Conservation (phyloP, 805 yeast species). For the Ascoidea tarda region DNA sequence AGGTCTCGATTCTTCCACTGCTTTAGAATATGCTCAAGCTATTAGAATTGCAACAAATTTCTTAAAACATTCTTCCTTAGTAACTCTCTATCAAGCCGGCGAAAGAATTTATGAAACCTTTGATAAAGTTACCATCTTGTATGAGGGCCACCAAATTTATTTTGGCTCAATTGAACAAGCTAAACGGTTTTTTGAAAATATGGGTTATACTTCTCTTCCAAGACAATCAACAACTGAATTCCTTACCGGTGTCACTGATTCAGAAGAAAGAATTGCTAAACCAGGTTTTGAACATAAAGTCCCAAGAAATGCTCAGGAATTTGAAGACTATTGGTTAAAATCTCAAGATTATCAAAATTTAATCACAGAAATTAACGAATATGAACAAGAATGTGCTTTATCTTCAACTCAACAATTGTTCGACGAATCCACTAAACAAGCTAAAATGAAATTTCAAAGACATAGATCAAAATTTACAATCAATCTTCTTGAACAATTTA, state of each 20-base stretch:
- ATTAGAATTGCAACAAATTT: constrained; percentile 47
- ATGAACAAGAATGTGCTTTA: constrained; percentile 18
- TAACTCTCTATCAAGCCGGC: constrained; percentile 60
- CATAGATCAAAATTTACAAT: constrained; percentile 29
- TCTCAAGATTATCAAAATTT: constrained; percentile 32
- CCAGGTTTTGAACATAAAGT: constrained; percentile 35
- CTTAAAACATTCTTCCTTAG: constrained; percentile 39
- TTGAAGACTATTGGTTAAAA: constrained; percentile 40
- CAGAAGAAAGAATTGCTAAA: constrained; percentile 37
- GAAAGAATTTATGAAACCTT: constrained; percentile 51
- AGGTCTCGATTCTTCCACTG: constrained; percentile 78
- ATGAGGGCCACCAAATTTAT: constrained; percentile 47
- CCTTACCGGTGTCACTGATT: constrained; percentile 56
- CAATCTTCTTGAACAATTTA: constrained; percentile 33
- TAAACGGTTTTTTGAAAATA: constrained; percentile 38
- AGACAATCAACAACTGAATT: constrained; percentile 64
- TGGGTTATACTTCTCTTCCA: constrained; percentile 53
- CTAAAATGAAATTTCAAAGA: constrained; percentile 24
- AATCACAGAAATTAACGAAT: constrained; percentile 28
- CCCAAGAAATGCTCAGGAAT: constrained; percentile 51
- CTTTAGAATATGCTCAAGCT: constrained; percentile 58
- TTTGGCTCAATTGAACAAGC: constrained; percentile 48
- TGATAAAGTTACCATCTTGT: constrained; percentile 47
- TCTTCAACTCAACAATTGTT: constrained; percentile 20
- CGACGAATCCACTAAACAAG: constrained; percentile 22